phyloP scores from a whole-genome alignment of 1,284 basidiomycete genomes.

The Agaricales sp. region DNA sequence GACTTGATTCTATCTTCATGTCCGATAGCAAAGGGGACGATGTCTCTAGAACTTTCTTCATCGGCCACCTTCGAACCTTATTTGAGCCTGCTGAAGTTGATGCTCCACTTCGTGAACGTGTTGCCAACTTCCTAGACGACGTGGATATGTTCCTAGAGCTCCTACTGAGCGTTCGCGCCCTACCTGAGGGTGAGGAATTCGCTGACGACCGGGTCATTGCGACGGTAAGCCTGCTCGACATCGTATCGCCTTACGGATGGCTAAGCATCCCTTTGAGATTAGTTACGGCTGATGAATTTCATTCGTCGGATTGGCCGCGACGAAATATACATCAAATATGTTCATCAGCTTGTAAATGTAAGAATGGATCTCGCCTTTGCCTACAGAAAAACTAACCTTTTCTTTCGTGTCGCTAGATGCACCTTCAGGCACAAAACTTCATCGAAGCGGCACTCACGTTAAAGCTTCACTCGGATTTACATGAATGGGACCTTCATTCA shows the following conservation, averaged over 20 bases:
- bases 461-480: slow-evolving; percentile 88
- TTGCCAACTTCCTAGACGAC: slow-evolving; percentile 79
- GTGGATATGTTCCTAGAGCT: slow-evolving; percentile 92
- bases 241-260: slow-evolving; percentile 7
- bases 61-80: slow-evolving; percentile 81
- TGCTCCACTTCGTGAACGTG: slow-evolving; percentile 65
- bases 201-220: slow-evolving; percentile 92
- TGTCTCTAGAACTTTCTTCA: slow-evolving; percentile 87
- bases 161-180: slow-evolving; percentile 81
- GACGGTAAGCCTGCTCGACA: slow-evolving; percentile 38
- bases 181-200: slow-evolving; percentile 92
- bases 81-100: slow-evolving; percentile 83
- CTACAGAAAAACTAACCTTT: background rate
- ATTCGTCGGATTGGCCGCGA: slow-evolving; percentile 79
- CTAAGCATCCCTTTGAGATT: slow-evolving; percentile 2
- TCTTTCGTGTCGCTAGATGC: slow-evolving; percentile 41
- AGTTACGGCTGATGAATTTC: slow-evolving; percentile 89
- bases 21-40: slow-evolving; percentile 86
- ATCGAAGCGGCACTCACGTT: slow-evolving; percentile 89
- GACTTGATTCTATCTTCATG: slow-evolving; percentile 88
- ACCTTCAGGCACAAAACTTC: slow-evolving; percentile 81
- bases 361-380: slow-evolving; percentile 16
- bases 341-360: slow-evolving; percentile 88
- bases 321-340: slow-evolving; percentile 90
- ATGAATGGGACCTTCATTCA: slow-evolving; percentile 77